phyloP scores from a whole-genome alignment of 2,329 filamentous ascomycete genomes.

The Pyricularia sp. region DNA sequence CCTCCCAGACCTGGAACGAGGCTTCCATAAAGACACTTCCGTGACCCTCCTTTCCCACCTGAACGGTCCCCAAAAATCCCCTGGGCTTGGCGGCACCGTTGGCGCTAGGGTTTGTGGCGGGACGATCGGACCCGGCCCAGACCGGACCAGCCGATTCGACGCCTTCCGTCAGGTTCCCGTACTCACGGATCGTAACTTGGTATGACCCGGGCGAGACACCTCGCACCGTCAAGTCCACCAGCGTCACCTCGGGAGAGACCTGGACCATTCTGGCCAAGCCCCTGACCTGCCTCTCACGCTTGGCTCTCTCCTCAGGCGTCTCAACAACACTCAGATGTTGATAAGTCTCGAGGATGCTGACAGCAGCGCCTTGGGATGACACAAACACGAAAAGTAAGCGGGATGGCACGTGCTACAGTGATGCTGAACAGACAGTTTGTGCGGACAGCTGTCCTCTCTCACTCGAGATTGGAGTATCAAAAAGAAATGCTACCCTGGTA shows the following conservation, averaged over 20 bases:
- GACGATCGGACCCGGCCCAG: constrained; percentile 44
- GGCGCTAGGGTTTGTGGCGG: not conserved
- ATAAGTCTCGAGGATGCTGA: constrained; percentile 88
- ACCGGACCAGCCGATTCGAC: constrained; percentile 72
- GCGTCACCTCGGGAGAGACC: constrained; percentile 61
- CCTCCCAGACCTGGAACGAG: constrained; percentile 82
- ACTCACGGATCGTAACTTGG: constrained; percentile 70
- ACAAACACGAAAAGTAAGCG: not conserved
- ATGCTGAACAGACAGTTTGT: not conserved
- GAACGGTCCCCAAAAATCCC: constrained; percentile 60
- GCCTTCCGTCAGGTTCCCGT: constrained; percentile 74
- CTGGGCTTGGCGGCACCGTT: constrained; percentile 27
- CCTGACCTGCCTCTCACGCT: constrained; percentile 47
- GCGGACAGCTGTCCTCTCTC: too few relatives aligned
- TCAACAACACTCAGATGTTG: constrained; percentile 37
- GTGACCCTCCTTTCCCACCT: constrained; percentile 61
- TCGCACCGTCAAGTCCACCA: constrained; percentile 77
- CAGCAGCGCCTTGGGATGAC: constrained; percentile 51
- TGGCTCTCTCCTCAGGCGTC: constrained; percentile 12
- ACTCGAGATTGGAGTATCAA: not conserved
- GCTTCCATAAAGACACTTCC: constrained; percentile 73
- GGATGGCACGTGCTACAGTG: not conserved
- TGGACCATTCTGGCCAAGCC: constrained; percentile 91
- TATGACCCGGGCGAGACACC: constrained; percentile 74
- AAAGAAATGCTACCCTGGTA: not conserved